Base-by-base conservation (phyloP, 345 rosid genomes). In the Psidium friedrichsthalianum region DNA sequence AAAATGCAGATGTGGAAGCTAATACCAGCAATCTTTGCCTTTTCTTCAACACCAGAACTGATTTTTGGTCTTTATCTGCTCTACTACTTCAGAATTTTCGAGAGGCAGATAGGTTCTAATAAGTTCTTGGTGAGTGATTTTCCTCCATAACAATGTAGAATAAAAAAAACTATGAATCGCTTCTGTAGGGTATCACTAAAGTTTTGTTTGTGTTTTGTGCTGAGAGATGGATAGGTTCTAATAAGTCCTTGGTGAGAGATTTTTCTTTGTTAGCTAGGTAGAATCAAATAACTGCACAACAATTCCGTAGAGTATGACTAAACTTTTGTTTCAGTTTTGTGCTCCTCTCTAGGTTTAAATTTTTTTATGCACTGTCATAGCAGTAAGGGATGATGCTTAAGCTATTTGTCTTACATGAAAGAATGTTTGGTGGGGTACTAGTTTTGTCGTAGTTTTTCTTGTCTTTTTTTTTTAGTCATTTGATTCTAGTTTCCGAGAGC, bases 91-190 rank as follows among this genome's bases (percentile, higher is more conserved):
- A 94, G 99, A 88, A 96, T 98, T 84, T 97, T 97, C 83, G 99
- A 97, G 95, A 94, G 99, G 89, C 99, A 97, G 90, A 97, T 96
- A 88, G 99, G 99, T 87, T 97, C 99, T 56, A 96, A 95, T 84
- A 97, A 97, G 91, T 93, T 94, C 86, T 94, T 93, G 27, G 99
- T 97, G 88, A 91, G 98, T 88, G 22, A 86, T 83, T 80, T 20
- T 86, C 54, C 54, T 6, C 14, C 24, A 21, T 82, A 56, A 51
- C 15, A n/a, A n/a, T n/a, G 40, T 53, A 27, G 57, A 29, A 21
- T 29, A 1, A 20, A 22, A 25, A 25, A 22, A 53, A 82, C 27
- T 27, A 53, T 8, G 1, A 16, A 53, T n/a, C 44, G 20, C 36
- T 51, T 82, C 22, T 53, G 22, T 82, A 27, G 42, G 12, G 59